Percentiles rank a stretch among this genome's conserved stretches.
phyloP scores from a whole-genome alignment of 2,329 filamentous ascomycete species.

The Fusarium sacchari region DNA sequence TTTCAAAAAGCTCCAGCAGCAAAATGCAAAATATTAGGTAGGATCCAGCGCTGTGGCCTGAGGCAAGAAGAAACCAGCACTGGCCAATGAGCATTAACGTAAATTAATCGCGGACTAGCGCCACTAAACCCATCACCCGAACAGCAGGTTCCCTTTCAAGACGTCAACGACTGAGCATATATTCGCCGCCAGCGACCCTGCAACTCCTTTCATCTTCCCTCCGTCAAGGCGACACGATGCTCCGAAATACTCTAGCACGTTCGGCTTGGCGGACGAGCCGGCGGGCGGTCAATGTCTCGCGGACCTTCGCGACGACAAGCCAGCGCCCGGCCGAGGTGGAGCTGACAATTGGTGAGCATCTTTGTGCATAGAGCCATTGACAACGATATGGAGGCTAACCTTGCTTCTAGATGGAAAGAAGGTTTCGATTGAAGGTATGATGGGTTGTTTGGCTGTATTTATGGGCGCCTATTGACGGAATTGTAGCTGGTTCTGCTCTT shows the following conservation, averaged over 20 bases:
- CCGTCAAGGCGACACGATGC: constrained; percentile 72
- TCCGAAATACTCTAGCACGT: constrained; percentile 74
- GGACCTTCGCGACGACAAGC: constrained; percentile 84
- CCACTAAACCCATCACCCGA: constrained; percentile 52
- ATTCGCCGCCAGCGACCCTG: constrained; percentile 48
- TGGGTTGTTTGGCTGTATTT: constrained; percentile 26
- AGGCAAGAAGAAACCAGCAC: constrained; percentile 46
- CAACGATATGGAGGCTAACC: constrained; percentile 46
- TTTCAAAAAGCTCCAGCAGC: constrained; percentile 24
- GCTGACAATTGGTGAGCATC: constrained; percentile 83
- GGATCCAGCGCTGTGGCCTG: constrained; percentile 44
- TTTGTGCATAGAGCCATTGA: constrained; percentile 46
- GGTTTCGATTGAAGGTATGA: constrained; percentile 92
- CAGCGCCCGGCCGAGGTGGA: constrained; percentile 90
- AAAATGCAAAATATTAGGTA: constrained; percentile 35
- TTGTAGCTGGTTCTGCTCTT: constrained; percentile 88
- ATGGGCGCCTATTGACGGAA: constrained; percentile 49
- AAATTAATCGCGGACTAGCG: constrained; percentile 58
- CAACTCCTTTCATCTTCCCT: constrained; percentile 53
- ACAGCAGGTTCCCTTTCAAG: constrained; percentile 52
- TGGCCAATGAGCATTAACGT: constrained; percentile 55
- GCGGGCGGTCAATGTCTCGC: constrained; percentile 69
- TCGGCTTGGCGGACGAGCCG: constrained; percentile 73
- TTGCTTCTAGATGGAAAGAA: constrained; percentile 86
- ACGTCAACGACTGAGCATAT: constrained; percentile 55